Evolutionary conservation across 768 basidiomycete species (phyloP).

Genomic region (Ramaria sp.): DNA sequence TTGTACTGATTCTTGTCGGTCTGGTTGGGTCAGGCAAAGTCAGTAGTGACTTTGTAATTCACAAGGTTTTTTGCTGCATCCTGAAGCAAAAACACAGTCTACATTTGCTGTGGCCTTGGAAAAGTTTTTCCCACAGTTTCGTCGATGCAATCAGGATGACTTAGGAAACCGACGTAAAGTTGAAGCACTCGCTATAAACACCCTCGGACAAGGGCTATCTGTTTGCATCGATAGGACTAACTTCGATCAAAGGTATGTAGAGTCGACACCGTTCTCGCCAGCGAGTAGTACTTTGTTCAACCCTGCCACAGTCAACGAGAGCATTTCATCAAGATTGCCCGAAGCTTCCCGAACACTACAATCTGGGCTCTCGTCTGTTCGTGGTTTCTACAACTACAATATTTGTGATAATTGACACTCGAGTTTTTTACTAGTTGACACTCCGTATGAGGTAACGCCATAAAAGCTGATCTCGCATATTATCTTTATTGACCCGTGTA

Average conservation of each 20-base stretch:
- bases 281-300: not conserved
- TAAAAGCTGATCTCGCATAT: not conserved
- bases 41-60: not conserved
- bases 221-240: slow-evolving; percentile 76
- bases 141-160: slow-evolving; percentile 73
- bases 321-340: slow-evolving; percentile 67
- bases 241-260: slow-evolving; percentile 46
- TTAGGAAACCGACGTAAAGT: slow-evolving; percentile 59
- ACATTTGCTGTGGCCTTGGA: slow-evolving; percentile 71
- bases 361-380: slow-evolving; percentile 62
- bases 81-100: slow-evolving; percentile 23
- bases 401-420: too few relatives aligned
- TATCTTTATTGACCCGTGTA: not conserved
- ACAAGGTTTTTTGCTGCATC: slow-evolving; percentile 10
- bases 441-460: slow-evolving; percentile 51
- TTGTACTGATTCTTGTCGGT: slow-evolving; percentile 64
- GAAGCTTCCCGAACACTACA: slow-evolving; percentile 47
- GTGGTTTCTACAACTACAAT: not conserved
- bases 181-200: slow-evolving; percentile 42
- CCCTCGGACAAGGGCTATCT: slow-evolving; percentile 49
- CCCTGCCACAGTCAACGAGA: slow-evolving; percentile 44
- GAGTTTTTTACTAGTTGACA: slow-evolving; percentile 33
- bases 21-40: slow-evolving; percentile 70
- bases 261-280: not conserved
- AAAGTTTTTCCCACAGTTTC: slow-evolving; percentile 44